Base-by-base conservation (phyloP, 805 yeast genomes). In the Blastobotrys mokoenaii region DNA sequence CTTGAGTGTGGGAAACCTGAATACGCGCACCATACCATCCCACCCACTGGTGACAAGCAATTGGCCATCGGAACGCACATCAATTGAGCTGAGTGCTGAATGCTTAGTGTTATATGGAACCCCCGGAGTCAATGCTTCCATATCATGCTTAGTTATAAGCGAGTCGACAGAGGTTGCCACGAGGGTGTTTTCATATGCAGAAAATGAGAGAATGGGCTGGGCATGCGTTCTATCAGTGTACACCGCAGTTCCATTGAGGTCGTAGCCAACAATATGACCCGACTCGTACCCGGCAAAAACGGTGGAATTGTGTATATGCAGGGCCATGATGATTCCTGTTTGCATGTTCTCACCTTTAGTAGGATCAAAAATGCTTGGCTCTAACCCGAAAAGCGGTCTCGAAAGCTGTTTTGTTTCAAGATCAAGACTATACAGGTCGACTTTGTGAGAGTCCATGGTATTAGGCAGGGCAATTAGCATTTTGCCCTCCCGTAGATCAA, bases 281-380 rank as follows among this genome's bases (percentile, higher is more conserved):
- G 84, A 79, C 58, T 85, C 95, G 56, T 74, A 85, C 1, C 94
- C 95, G 4, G 81, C 66, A 14, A 61, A 46, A 8, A 59, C 49
- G 2, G 56, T 52, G 3, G 43, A 30, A 9, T 53, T 54, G 1
- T 72, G 53, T 61, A 76, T 72, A 1, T 56, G 48, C 16, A 82
- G 53, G 39, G 69, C 72, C 87, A 86, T 83, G 11, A 82, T 73
- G 35, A 84, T 81, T 1, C 94, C 94, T 30, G 75, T 69, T 12
- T 71, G 76, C 31, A 53, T 50, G 38, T 46, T 44, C 2, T 48
- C 41, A 25, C 27, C 27, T 22, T 22, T 22, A 22, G 27, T 8
- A 4, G 27, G 27, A 22, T 22, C 27, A 22, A 22, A 22, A 5
- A 22, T 22, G 8, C 8, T 22, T 22, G 27, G 27, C 27, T 22